These are phyloP conservation scores for Solanum ossicruentum DNA, from an alignment of 257 asterid genomes.

Conservation along the genomic window DNA sequence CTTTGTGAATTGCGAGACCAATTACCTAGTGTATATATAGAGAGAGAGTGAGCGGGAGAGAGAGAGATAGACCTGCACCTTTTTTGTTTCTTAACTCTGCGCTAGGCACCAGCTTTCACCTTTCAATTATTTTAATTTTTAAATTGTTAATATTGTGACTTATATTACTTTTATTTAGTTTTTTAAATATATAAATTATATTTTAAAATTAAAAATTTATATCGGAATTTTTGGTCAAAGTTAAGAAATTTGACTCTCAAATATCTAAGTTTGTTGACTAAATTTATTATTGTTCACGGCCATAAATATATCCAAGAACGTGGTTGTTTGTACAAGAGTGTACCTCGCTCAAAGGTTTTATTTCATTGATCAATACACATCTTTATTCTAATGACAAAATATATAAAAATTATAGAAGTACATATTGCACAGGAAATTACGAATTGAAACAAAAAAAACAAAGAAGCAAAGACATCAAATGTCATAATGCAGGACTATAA, in stretches of 20 bases:
- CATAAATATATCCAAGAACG: not conserved
- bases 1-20: no score
- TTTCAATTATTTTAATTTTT: no score
- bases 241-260: no score
- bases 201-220: no score
- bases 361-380: not conserved
- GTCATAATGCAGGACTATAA: conserved; percentile 10
- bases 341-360: not conserved
- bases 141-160: no score
- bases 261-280: no score
- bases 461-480: not conserved
- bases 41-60: no score
- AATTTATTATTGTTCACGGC: no score
- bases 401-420: not conserved
- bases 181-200: not conserved
- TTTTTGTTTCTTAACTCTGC: not conserved
- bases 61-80: not conserved
- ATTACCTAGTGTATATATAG: no score
- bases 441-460: not conserved
- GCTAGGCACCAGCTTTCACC: not conserved
- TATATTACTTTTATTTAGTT: not conserved
- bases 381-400: not conserved
- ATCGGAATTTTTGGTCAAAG: no score
- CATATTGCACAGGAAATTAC: not conserved
- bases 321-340: not conserved